Percentiles rank a stretch among this genome's conserved stretches.
Evolutionary conservation across 768 basidiomycete genomes (phyloP).

Genomic region (Astraeus odoratus): DNA sequence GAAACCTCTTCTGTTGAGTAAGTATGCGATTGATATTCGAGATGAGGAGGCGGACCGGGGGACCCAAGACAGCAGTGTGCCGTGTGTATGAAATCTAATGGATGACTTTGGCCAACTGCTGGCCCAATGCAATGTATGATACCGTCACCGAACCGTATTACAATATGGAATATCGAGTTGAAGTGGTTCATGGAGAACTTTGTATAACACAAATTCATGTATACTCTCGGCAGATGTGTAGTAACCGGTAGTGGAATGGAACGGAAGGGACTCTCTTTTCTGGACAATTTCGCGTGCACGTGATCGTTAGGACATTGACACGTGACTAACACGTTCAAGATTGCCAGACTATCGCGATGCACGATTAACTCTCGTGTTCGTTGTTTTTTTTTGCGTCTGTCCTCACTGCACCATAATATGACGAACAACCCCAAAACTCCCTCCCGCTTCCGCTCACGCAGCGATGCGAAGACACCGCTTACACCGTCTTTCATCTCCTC

Average conservation of each 20-base stretch:
- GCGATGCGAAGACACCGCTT: constrained; percentile 43
- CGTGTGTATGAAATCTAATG: no score
- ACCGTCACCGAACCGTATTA: no score
- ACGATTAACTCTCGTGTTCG: neutral
- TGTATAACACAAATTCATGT: no score
- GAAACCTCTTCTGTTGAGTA: neutral
- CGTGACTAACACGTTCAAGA: neutral
- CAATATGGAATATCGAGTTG: no score
- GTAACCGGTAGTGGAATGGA: no score
- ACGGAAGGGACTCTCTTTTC: no score
- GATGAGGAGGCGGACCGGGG: neutral
- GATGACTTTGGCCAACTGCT: no score
- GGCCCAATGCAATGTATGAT: no score
- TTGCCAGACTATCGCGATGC: neutral
- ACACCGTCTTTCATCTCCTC: constrained; percentile 38
- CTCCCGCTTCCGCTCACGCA: constrained; percentile 39
- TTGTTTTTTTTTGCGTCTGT: neutral
- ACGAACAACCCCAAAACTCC: constrained; percentile 37
- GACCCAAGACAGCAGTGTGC: no score
- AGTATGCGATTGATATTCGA: neutral
- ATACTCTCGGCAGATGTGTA: no score
- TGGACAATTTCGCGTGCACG: neutral
- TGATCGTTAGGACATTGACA: neutral
- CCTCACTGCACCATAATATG: constrained; percentile 8
- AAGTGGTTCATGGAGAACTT: no score